Evolutionary conservation across 208 protist genomes (phyloP).

Genomic region (Acanthamoeba lenticulata): DNA sequence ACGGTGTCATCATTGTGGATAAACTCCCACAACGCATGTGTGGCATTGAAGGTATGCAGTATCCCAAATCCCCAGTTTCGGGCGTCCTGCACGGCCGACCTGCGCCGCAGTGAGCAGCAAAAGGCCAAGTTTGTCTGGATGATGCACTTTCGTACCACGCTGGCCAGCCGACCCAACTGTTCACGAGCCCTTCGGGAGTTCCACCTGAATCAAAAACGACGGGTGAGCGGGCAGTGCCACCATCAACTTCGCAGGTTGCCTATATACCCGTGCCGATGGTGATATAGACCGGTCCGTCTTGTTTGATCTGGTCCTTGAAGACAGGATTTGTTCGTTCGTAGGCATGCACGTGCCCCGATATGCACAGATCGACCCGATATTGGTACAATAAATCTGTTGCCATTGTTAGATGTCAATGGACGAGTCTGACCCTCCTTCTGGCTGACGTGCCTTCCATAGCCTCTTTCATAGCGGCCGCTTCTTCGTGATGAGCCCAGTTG

Average conservation of each 20-base stretch:
- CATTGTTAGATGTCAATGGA: background rate
- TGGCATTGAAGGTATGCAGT: background rate
- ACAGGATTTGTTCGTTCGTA: background rate
- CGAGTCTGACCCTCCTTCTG: too few relatives aligned
- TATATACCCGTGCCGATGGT: background rate
- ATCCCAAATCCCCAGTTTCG: background rate
- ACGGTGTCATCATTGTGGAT: background rate
- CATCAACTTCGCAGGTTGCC: background rate
- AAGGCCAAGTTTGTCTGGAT: background rate
- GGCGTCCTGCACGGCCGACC: background rate
- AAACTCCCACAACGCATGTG: background rate
- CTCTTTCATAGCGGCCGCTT: background rate
- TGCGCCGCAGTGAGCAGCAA: background rate
- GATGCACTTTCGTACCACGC: background rate
- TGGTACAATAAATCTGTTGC: background rate
- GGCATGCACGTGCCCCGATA: background rate
- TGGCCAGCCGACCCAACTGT: background rate
- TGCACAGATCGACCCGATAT: conserved; percentile 21
- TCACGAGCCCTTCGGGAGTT: background rate
- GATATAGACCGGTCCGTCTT: conserved; percentile 31
- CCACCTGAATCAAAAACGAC: background rate
- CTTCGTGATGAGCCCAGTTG: background rate
- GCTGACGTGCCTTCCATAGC: conserved; percentile 7
- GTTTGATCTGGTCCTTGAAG: background rate
- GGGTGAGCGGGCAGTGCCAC: background rate